Base-by-base conservation (phyloP, 495 filamentous ascomycete species). In the Tuber calosporum region DNA sequence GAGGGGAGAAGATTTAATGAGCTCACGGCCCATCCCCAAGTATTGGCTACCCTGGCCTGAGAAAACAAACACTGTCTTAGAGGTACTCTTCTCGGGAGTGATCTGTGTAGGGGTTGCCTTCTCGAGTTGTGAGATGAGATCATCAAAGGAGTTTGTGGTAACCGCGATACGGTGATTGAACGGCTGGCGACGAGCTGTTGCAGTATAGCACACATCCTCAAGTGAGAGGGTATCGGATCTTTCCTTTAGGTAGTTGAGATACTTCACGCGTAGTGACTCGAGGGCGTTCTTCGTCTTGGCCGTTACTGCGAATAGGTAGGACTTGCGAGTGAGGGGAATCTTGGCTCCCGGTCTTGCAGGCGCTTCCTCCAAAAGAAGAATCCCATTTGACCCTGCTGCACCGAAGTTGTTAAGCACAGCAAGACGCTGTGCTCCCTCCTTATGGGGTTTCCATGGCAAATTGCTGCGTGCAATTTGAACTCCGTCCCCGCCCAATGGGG, bases 151-250 rank as follows among this genome's bases (percentile, higher is more conserved):
- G n/a, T 84, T 83, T 1, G 85, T 90, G 13, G 84, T 82, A 30
- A 91, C 86, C 58, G 86, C 87, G 72, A 91, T 86, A 68, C 92
- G 88, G 85, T 89, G 90, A 68, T 88, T 87, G 80, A 94, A 90
- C 74, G 94, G 93, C n/a, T 91, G 88, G n/a, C 89, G 89, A 74
- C 93, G 87, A 67, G 93, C 93, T 15, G 92, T 95, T 1, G 90
- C 92, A 7, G 91, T 92, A 82, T 96, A 96, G 7, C 92, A 89
- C 7, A 95, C 82, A 69, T 87, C 83, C 1, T 85, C 81, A 11
- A 92, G 79, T 1, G 78, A 79, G 0, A 86, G 83, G 3, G 86
- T 85, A 0, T 86, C 83, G 37, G 85, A 84, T 67, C 87, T 84
- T 69, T 84, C 72, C 20, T 87, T 83, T 72, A 92, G 83, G 82